These are phyloP conservation scores for Dianthus caryophyllus DNA, from an alignment of 148 eudicot genomes.

Conservation along the genomic window DNA sequence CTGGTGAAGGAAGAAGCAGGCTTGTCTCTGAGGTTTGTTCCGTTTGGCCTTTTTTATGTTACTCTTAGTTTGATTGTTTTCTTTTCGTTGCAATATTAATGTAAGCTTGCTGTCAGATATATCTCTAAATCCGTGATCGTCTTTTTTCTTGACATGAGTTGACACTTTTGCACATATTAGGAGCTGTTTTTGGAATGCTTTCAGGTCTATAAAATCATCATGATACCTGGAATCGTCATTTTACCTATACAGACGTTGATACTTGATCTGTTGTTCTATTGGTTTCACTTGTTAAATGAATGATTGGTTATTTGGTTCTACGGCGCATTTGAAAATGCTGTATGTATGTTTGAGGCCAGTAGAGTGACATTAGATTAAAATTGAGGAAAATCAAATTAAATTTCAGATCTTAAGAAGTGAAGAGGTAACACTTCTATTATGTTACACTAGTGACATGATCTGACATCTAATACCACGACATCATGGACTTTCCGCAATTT, in stretches of 20 bases:
- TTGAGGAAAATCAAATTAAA: not conserved
- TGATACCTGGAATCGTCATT: not conserved
- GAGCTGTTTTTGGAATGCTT: not conserved
- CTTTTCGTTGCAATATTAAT: not conserved
- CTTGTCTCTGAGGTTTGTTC: conserved; percentile 77
- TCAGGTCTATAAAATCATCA: not conserved
- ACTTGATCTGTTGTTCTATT: too few relatives aligned
- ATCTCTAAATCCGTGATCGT: not conserved
- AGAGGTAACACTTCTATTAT: not conserved
- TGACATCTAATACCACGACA: too few relatives aligned
- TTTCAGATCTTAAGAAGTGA: not conserved
- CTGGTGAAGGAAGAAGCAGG: conserved; percentile 79
- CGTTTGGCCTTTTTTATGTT: not conserved
- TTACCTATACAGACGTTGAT: too few relatives aligned
- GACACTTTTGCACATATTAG: not conserved
- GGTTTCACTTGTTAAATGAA: not conserved
- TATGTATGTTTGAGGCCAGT: not conserved
- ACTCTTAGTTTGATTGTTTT: not conserved
- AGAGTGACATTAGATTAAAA: too few relatives aligned
- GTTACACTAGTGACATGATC: too few relatives aligned
- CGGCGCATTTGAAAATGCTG: not conserved
- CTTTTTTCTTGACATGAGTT: not conserved
- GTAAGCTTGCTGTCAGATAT: not conserved
- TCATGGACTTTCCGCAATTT: not conserved
- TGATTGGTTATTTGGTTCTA: not conserved